Base-by-base conservation (phyloP, 1,284 basidiomycete genomes). In the Pyrrhoderma lamaoense region DNA sequence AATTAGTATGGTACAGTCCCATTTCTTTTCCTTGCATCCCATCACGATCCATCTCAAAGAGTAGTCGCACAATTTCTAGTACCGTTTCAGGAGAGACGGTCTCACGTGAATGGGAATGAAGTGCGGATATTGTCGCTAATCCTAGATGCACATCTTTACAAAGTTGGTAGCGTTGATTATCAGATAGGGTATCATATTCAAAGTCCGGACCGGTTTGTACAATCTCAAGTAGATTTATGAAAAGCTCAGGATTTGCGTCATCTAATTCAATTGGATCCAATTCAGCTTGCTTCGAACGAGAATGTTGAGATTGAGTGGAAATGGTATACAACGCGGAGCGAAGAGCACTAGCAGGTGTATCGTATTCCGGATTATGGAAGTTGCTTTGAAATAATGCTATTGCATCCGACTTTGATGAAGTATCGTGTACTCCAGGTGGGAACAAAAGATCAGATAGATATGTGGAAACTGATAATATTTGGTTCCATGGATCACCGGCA, bases 401-500 rank as follows among this genome's bases (percentile, higher is more conserved):
- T 40, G 11, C 7, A 5, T 31, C 27, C 5, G 27, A 31, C 27
- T 31, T 31, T 31, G 27, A 31, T 11, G 11, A 31, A 31, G 7
- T 31, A 11, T 5, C 11, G 5, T 31, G 27, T 5, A 11, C 27
- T 11, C 27, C 27, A 0, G 72, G 63, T 1, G 77, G 68, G 3
- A 77, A 74, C 25, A 89, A 67, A 22, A 85, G 70, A 1, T 71
- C 69, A 1, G 82, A 68, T 13, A 88, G 67, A 51, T 80, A 75
- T 0, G 77, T 69, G 1, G 85, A 79, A 8, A 89, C 63, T 1
- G 85, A 88, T 1, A 75, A 71, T n/a, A 87, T 64, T 54, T 81
- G 79, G 0, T 79, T 82, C 85, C 86, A 89, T 13, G 79, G 75
- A 61, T 86, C 82, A 22, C 67, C 67, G n/a, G 63, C 56, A n/a